These are phyloP conservation scores for Fusarium sp. DNA, from an alignment of 2,329 filamentous ascomycete genomes.

Conservation along the genomic window DNA sequence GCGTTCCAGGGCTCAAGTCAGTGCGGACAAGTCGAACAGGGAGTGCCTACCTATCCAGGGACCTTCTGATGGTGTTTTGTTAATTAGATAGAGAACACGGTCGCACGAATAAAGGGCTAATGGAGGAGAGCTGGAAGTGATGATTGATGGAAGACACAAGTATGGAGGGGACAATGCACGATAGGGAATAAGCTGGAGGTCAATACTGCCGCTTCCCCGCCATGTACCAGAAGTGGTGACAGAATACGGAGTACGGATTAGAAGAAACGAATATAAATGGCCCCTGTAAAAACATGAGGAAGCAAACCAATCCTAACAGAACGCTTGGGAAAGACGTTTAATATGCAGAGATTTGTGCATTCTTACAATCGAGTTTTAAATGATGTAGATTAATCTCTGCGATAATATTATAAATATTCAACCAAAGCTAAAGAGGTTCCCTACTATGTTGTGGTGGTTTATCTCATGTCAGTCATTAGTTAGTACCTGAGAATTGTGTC, in stretches of 20 bases:
- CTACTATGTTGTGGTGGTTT: no score
- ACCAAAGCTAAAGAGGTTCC: no score
- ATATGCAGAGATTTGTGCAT: no score
- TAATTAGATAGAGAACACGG: not conserved
- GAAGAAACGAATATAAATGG: no score
- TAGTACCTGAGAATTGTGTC: not conserved
- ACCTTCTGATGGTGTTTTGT: not conserved
- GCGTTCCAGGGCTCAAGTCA: slow-evolving; percentile 26
- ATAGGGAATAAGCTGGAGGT: not conserved
- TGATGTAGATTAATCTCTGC: no score
- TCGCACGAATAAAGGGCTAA: not conserved
- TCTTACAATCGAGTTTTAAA: no score
- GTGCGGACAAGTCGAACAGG: slow-evolving; percentile 15
- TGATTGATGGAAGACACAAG: not conserved
- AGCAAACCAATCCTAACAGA: no score
- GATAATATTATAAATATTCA: no score
- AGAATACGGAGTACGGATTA: no score
- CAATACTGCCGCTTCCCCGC: slow-evolving; percentile 18
- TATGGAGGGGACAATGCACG: not conserved
- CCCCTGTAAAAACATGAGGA: no score
- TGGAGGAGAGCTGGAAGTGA: not conserved
- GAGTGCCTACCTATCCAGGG: not conserved
- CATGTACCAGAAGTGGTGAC: not conserved
- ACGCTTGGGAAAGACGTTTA: no score
- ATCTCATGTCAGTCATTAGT: no score